Evolutionary conservation across 768 basidiomycete species (phyloP), one percentile per base, ranked within the genome.

Genomic region (Tephrocybe sp.): DNA sequence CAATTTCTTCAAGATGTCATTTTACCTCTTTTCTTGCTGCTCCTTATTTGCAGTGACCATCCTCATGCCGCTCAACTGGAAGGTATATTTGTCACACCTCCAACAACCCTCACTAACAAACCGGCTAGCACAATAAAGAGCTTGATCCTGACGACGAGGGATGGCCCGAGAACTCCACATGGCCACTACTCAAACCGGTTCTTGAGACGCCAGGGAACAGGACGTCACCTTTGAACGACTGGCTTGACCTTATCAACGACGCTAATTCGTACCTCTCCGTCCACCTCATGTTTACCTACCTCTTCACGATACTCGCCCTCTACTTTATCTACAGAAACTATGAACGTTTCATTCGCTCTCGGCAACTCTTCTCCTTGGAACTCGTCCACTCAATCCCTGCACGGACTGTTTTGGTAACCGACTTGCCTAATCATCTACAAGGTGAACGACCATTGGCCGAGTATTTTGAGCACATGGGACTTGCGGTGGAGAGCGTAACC

Each of bases 21-120:
- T 97, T 68, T 84, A 88, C 61, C 75, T 97, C 22, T 99, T 99
- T 69, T 84, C 88, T 0, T 70, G 87, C 13, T 91, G 90, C 65
- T 91, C 93, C 0, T 61, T 91, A 40, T 86, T 92, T 50, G 93
- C 94, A 0, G 68, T 85, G 7, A 65, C 80, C 4, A 83, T 94
- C n/a, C 78, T 99, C 11, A 95, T 98, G 84, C 97, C 97, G 2
- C 76, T 97, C 41, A 98, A 99, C 59, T 86, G 88, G 74, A 90
- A 84, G 72, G 94, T 94, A 55, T 61, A 83, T 67, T 5, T 1
- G 22, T 15, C 12, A 15, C 12, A 11, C 45, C n/a, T 53, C 21
- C 15, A 43, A 57, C n/a, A 36, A 16, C 24, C 22, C 25, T 42
- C 47, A 59, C 43, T 50, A 33, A 22, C 19, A 42, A 30, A n/a